Evolutionary conservation across 2,329 filamentous ascomycete species (phyloP).

Genomic region (Hypoxylon sp.): DNA sequence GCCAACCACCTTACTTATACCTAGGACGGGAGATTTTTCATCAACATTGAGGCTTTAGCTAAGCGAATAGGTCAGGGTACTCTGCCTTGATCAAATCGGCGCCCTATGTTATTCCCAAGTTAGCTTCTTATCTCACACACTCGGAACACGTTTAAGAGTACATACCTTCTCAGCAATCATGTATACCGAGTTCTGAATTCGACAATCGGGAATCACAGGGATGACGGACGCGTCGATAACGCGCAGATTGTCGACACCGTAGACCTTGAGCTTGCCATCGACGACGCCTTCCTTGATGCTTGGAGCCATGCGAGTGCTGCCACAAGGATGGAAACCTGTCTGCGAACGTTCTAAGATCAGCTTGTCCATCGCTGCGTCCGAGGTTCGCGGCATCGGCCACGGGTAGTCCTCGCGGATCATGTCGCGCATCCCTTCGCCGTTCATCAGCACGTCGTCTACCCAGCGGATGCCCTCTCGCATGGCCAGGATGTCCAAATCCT

Average conservation of each 20-base stretch:
- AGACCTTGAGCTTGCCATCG: constrained; percentile 65
- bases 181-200: constrained; percentile 73
- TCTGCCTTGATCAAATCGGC: constrained; percentile 64
- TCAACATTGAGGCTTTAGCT: neutral
- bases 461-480: constrained; percentile 71
- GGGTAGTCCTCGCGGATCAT: constrained; percentile 69
- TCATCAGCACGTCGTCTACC: constrained; percentile 70
- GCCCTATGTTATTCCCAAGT: constrained; percentile 44
- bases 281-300: constrained; percentile 67
- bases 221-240: constrained; percentile 71
- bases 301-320: constrained; percentile 68
- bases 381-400: constrained; percentile 70
- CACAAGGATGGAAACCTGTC: constrained; percentile 68
- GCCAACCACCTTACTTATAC: neutral
- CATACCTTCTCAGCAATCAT: constrained; percentile 69
- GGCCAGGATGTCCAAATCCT: constrained; percentile 70
- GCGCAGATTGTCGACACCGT: constrained; percentile 67
- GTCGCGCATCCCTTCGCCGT: constrained; percentile 70
- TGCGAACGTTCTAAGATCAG: constrained; percentile 71
- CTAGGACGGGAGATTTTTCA: neutral
- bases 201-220: constrained; percentile 69
- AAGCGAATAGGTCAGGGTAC: constrained; percentile 54
- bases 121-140: constrained; percentile 14
- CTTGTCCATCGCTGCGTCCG: constrained; percentile 69
- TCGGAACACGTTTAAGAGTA: neutral